phyloP scores from a whole-genome alignment of 352 stramenopile genomes.

The Blastocystis sp. region DNA sequence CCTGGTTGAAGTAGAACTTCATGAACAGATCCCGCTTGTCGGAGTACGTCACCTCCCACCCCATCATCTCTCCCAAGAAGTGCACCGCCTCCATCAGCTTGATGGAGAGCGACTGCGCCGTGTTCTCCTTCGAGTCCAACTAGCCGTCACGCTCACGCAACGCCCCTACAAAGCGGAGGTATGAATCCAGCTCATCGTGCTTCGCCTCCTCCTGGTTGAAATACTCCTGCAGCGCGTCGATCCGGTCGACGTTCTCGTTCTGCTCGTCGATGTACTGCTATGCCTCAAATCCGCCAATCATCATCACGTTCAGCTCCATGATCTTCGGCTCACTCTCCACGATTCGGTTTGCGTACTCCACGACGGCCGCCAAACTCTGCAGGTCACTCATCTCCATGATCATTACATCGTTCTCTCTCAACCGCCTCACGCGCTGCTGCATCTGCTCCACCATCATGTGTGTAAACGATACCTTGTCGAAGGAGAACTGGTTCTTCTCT shows the following conservation, averaged over 20 bases:
- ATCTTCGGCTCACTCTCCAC: not conserved
- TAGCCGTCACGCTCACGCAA: not conserved
- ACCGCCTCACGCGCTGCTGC: not conserved
- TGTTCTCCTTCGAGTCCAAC: not conserved
- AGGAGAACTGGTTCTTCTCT: constrained; percentile 13
- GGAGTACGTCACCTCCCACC: constrained; percentile 15
- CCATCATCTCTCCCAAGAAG: constrained; percentile 9
- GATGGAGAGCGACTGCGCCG: not conserved
- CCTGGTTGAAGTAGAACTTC: not conserved
- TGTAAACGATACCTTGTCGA: not conserved
- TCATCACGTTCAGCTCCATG: constrained; percentile 6
- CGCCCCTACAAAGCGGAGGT: not conserved
- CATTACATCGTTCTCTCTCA: not conserved
- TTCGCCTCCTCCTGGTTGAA: constrained; percentile 11
- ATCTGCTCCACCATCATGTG: not conserved
- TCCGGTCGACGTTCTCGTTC: constrained; percentile 4
- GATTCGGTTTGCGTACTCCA: not conserved
- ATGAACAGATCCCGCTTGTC: constrained; percentile 30
- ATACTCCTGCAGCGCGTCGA: constrained; percentile 14
- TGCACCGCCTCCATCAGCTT: constrained; percentile 19
- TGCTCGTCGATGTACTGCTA: constrained; percentile 22
- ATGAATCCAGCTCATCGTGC: not conserved
- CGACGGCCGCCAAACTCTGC: not conserved
- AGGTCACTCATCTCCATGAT: not conserved
- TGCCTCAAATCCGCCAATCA: not conserved